These are phyloP conservation scores for Citrullus mucosospermus DNA, from an alignment of 306 rosid species.

Conservation along the genomic window DNA sequence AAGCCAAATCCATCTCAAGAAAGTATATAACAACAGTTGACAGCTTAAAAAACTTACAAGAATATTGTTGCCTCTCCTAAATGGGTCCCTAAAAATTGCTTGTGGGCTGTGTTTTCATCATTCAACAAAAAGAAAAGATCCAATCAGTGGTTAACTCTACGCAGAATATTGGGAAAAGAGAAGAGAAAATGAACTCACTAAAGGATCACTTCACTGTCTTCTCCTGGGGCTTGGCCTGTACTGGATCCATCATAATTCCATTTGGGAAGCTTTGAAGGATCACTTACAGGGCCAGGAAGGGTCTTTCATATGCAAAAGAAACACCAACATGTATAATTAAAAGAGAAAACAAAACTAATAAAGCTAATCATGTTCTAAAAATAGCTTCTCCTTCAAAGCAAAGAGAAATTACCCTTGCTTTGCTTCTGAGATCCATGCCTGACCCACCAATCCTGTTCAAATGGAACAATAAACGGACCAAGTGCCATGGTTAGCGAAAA, in stretches of 20 bases:
- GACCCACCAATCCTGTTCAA: constrained; percentile 85
- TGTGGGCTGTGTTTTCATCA: constrained; percentile 46
- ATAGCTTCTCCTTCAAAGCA: background rate
- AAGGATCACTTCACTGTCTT: constrained; percentile 80
- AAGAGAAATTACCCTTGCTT: constrained; percentile 64
- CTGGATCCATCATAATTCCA: constrained; percentile 96
- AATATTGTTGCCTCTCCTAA: constrained; percentile 69
- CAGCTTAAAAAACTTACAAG: constrained; percentile 26
- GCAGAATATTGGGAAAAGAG: background rate
- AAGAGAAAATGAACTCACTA: constrained; percentile 26
- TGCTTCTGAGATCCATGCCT: constrained; percentile 87
- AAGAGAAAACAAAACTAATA: background rate
- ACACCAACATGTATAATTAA: background rate
- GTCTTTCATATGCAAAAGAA: constrained; percentile 40
- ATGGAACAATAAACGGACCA: background rate
- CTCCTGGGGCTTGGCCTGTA: constrained; percentile 87
- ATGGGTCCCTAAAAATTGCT: constrained; percentile 83
- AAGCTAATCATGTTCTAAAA: background rate
- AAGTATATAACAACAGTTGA: background rate
- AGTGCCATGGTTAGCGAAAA: background rate
- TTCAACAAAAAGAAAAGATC: background rate
- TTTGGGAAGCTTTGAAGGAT: constrained; percentile 72
- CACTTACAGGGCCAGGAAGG: constrained; percentile 50
- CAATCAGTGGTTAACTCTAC: background rate
- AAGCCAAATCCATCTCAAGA: background rate